Conservation (phyloP, 169 alveolate species). For the Plasmodium vinckei region DNA sequence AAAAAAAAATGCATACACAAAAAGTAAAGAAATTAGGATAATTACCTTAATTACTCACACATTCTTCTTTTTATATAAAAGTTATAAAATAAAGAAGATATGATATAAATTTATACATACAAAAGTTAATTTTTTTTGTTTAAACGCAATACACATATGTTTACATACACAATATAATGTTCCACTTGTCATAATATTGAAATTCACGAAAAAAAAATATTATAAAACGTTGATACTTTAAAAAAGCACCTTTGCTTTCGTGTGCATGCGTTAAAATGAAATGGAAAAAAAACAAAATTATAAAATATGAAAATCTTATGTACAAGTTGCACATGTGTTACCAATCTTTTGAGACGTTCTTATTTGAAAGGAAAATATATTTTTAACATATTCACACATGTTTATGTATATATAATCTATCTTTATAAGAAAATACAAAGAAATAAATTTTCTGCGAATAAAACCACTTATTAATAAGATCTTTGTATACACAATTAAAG, state of each 20-base stretch:
- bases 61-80: conserved; percentile 6
- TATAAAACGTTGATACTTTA: conserved; percentile 7
- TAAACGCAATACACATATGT: not conserved
- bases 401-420: not conserved
- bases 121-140: conserved; percentile 3
- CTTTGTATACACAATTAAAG: too few species aligned
- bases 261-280: conserved; percentile 33
- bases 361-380: conserved; percentile 15
- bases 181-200: too few species aligned
- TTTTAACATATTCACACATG: not conserved
- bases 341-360: conserved; percentile 31
- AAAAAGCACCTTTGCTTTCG: conserved; percentile 36
- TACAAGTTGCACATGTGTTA: conserved; percentile 25
- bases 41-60: not conserved
- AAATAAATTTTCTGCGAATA: too few species aligned
- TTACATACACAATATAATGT: not conserved
- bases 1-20: conserved; percentile 1
- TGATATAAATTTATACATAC: conserved; percentile 8
- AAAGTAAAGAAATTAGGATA: conserved; percentile 1
- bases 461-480: too few species aligned
- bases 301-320: conserved; percentile 1
- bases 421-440: too few species aligned
- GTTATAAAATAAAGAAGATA: not conserved
- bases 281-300: conserved; percentile 11
- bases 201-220: not conserved